A percentile compares a stretch with the other conserved stretches of the same genome.
Conservation (phyloP, 306 rosid species). For the Acacia acuminata region DNA sequence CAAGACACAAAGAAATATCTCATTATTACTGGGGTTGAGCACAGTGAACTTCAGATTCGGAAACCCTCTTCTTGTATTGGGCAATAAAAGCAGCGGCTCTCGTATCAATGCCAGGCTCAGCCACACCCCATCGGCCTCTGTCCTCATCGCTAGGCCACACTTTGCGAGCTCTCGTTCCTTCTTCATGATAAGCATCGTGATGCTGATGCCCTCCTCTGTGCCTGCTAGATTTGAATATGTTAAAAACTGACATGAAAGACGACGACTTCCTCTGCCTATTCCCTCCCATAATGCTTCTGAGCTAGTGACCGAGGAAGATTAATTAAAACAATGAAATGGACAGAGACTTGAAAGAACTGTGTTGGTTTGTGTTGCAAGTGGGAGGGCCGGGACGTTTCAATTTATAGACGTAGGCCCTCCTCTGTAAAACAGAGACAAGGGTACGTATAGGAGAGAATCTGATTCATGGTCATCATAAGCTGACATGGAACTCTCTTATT, state of each 20-base stretch:
- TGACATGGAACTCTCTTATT: slow-evolving; percentile 31
- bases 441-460: slow-evolving; percentile 37
- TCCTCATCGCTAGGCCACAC: slow-evolving; percentile 88
- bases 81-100: slow-evolving; percentile 65
- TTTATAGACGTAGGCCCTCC: slow-evolving; percentile 42
- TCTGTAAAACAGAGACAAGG: slow-evolving; percentile 18
- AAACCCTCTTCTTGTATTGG: slow-evolving; percentile 49
- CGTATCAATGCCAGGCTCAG: slow-evolving; percentile 72
- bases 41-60: slow-evolving; percentile 52
- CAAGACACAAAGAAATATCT: not conserved
- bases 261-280: slow-evolving; percentile 66
- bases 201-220: slow-evolving; percentile 6
- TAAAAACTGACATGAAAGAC: slow-evolving; percentile 55
- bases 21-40: slow-evolving; percentile 32
- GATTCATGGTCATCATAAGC: slow-evolving; percentile 46
- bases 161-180: slow-evolving; percentile 40
- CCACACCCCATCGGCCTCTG: slow-evolving; percentile 57
- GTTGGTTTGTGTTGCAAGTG: slow-evolving; percentile 31
- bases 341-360: not conserved
- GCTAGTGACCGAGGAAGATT: not conserved
- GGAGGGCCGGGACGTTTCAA: slow-evolving; percentile 31
- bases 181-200: slow-evolving; percentile 43
- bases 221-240: slow-evolving; percentile 57
- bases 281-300: slow-evolving; percentile 49
- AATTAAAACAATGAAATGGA: not conserved